Percentiles rank a stretch among this genome's conserved stretches.
These are phyloP conservation scores for Cercospora sp. DNA, from an alignment of 2,329 filamentous ascomycete species.

Conservation along the genomic window DNA sequence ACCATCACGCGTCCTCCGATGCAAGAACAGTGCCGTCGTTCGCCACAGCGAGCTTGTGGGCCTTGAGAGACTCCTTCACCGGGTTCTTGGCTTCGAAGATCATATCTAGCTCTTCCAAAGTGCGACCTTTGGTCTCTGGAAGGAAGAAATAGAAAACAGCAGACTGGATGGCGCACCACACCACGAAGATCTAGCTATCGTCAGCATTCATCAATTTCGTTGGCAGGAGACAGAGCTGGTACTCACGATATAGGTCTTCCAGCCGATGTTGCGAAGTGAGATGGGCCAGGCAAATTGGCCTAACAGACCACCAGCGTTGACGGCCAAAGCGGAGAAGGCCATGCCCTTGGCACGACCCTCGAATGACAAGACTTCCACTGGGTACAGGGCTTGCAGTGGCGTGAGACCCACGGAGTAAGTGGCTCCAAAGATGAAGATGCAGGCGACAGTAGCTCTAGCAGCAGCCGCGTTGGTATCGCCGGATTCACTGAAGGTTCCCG, in stretches of 20 bases:
- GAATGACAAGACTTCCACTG: constrained; percentile 51
- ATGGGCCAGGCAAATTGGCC: constrained; percentile 40
- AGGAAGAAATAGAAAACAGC: constrained; percentile 40
- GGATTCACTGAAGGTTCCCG: constrained; percentile 30
- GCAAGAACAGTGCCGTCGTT: constrained; percentile 30
- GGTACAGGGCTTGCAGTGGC: constrained; percentile 43
- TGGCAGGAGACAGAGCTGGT: not conserved
- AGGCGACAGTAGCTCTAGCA: constrained; percentile 32
- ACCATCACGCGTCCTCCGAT: constrained; percentile 26
- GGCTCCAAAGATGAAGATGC: constrained; percentile 39
- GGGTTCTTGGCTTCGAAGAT: constrained; percentile 47
- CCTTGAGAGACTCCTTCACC: constrained; percentile 39
- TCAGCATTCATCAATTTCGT: constrained; percentile 4
- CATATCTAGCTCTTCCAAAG: constrained; percentile 49
- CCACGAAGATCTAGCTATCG: constrained; percentile 29
- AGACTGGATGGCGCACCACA: constrained; percentile 40
- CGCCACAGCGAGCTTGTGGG: constrained; percentile 32
- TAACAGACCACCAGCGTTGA: constrained; percentile 48
- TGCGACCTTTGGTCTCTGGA: constrained; percentile 45
- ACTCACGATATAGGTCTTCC: constrained; percentile 30
- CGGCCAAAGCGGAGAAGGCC: constrained; percentile 47
- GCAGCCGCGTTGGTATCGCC: constrained; percentile 28
- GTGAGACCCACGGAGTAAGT: constrained; percentile 41
- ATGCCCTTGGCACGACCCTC: constrained; percentile 50
- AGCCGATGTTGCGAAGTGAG: constrained; percentile 31